Evolutionary conservation across 495 filamentous ascomycete species (phyloP).

Genomic region (Lineolata rhizophorae): DNA sequence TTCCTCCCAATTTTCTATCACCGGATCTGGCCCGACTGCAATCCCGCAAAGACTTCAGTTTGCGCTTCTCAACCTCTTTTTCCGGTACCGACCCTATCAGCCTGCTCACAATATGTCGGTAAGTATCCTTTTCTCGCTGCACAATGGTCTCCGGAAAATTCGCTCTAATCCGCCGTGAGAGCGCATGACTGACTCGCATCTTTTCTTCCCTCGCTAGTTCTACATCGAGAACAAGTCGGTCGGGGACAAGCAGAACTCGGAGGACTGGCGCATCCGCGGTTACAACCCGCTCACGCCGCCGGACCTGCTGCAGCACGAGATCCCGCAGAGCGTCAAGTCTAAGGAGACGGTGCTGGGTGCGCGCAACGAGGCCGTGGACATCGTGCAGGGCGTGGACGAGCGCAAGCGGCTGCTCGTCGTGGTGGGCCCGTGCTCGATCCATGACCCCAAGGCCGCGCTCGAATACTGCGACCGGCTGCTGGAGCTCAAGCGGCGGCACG

Average conservation of each 20-base stretch:
- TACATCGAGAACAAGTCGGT: slow-evolving; percentile 2
- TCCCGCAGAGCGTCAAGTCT: slow-evolving; percentile 55
- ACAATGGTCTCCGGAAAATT: no score
- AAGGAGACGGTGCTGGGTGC: slow-evolving; percentile 58
- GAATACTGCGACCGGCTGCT: slow-evolving; percentile 81
- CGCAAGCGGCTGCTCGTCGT: slow-evolving; percentile 69
- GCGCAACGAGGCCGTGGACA: slow-evolving; percentile 58
- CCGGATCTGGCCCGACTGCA: no score
- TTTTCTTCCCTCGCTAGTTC: no score
- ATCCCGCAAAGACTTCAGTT: no score
- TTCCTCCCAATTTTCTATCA: no score
- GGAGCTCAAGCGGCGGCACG: slow-evolving; percentile 70
- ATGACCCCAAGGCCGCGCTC: slow-evolving; percentile 78
- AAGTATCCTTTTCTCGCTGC: no score
- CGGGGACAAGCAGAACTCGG: slow-evolving; percentile 1
- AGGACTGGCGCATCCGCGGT: slow-evolving; percentile 9
- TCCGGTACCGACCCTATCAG: no score
- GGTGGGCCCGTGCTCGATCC: slow-evolving; percentile 91
- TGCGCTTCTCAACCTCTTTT: no score
- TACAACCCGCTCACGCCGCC: slow-evolving; percentile 87
- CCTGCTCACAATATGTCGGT: no score
- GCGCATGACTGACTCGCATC: no score
- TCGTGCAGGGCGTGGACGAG: slow-evolving; percentile 61
- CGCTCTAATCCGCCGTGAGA: no score
- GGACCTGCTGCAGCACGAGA: slow-evolving; percentile 88